These are phyloP conservation scores for Dicorynia guianensis DNA, from an alignment of 306 rosid genomes.

Conservation along the genomic window DNA sequence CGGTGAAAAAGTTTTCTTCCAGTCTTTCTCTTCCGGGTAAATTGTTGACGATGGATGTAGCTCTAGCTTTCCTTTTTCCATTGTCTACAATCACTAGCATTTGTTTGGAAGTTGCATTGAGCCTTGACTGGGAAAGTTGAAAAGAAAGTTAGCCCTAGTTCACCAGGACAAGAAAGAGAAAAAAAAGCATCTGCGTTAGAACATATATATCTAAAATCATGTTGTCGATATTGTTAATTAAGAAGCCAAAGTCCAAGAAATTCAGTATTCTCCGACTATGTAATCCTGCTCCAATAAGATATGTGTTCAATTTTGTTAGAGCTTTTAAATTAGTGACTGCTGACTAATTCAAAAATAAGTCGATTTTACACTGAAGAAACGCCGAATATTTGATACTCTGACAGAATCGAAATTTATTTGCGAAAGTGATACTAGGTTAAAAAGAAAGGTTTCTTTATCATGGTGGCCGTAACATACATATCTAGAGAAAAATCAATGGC, in stretches of 20 bases:
- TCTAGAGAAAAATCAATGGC: slow-evolving; percentile 9
- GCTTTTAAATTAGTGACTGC: too few relatives aligned
- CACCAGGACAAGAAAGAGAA: slow-evolving; percentile 4
- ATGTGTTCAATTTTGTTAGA: too few relatives aligned
- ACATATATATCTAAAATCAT: neutral
- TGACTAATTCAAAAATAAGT: too few relatives aligned
- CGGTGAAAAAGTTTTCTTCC: neutral
- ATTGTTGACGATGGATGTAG: neutral
- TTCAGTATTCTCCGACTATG: too few relatives aligned
- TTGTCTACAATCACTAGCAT: slow-evolving; percentile 1
- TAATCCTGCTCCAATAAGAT: too few relatives aligned
- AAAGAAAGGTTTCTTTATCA: neutral
- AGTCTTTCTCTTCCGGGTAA: neutral
- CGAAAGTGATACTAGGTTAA: neutral
- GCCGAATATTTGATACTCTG: too few relatives aligned
- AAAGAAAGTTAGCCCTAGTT: slow-evolving; percentile 2
- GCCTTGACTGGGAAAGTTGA: slow-evolving; percentile 27
- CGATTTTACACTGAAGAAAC: too few relatives aligned
- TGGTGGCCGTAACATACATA: slow-evolving; percentile 27
- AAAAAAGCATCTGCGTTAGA: neutral
- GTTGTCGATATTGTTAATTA: slow-evolving; percentile 32
- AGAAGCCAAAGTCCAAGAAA: too few relatives aligned
- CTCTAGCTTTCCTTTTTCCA: neutral
- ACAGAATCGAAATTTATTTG: too few relatives aligned
- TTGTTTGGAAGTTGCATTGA: slow-evolving; percentile 15